A percentile compares a stretch with the other conserved stretches of the same genome.
phyloP scores from a whole-genome alignment of 129 eudicot genomes.

The Centella asiatica region DNA sequence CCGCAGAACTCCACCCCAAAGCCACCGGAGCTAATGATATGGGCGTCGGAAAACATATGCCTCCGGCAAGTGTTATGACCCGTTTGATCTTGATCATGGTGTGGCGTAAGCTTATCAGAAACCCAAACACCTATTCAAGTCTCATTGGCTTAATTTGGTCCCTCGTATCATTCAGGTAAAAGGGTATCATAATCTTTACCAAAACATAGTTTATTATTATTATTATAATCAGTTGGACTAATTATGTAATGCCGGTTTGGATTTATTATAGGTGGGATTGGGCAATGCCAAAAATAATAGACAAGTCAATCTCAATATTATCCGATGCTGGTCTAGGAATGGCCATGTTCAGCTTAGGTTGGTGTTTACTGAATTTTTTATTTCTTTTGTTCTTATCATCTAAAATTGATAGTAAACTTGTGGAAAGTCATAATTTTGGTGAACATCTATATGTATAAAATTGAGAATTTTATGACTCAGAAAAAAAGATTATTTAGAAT shows the following conservation, averaged over 20 bases:
- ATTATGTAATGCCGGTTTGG: background rate
- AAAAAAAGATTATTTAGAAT: too few species aligned
- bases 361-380: too few species aligned
- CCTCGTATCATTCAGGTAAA: conserved; percentile 59
- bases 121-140: conserved; percentile 96
- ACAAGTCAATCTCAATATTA: conserved; percentile 65
- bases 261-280: conserved; percentile 65
- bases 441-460: background rate
- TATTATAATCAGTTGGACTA: background rate
- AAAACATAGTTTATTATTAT: background rate
- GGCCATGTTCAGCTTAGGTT: conserved; percentile 99
- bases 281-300: conserved; percentile 74
- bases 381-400: too few species aligned
- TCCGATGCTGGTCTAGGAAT: conserved; percentile 99
- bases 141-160: conserved; percentile 92
- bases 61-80: conserved; percentile 94
- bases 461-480: too few species aligned
- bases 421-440: background rate
- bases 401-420: too few species aligned
- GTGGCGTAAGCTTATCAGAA: conserved; percentile 91
- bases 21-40: conserved; percentile 27
- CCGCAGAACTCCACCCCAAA: conserved; percentile 54
- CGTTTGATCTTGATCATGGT: conserved; percentile 92
- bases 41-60: conserved; percentile 61
- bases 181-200: background rate